Percentiles rank a stretch among this genome's conserved stretches.
Evolutionary conservation across 345 rosid genomes (phyloP).

Genomic region (Orychophragmus violaceus): DNA sequence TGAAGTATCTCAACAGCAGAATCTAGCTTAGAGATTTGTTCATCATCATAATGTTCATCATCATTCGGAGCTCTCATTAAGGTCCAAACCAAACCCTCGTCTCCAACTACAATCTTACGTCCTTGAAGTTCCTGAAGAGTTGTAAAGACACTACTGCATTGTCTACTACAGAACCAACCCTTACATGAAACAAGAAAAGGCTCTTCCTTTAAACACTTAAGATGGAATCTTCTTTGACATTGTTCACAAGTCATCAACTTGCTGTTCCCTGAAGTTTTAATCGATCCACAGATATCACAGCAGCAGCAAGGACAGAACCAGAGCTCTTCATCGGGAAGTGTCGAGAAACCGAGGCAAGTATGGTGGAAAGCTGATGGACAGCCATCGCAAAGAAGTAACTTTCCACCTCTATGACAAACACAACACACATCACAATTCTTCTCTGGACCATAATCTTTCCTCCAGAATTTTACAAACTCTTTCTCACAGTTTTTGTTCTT

Average conservation of each 20-base stretch:
- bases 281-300: constrained; percentile 45
- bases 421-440: constrained; percentile 30
- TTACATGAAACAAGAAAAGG: neutral
- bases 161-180: constrained; percentile 54
- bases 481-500: neutral
- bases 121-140: constrained; percentile 48
- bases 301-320: constrained; percentile 86
- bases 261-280: neutral
- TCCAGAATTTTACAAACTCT: neutral
- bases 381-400: constrained; percentile 46
- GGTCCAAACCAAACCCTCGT: constrained; percentile 55
- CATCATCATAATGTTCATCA: constrained; percentile 22
- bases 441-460: neutral
- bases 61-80: constrained; percentile 35
- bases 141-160: constrained; percentile 32
- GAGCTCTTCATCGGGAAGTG: constrained; percentile 44
- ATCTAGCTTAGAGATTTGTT: constrained; percentile 40
- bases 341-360: constrained; percentile 45
- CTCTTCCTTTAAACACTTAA: constrained; percentile 34
- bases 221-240: constrained; percentile 53
- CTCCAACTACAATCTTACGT: constrained; percentile 37
- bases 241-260: constrained; percentile 41
- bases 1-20: constrained; percentile 57
- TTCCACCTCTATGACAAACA: constrained; percentile 47
- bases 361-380: constrained; percentile 52